Conservation (phyloP, 208 protist species). For the Leptomonas pyrrhocoris region DNA sequence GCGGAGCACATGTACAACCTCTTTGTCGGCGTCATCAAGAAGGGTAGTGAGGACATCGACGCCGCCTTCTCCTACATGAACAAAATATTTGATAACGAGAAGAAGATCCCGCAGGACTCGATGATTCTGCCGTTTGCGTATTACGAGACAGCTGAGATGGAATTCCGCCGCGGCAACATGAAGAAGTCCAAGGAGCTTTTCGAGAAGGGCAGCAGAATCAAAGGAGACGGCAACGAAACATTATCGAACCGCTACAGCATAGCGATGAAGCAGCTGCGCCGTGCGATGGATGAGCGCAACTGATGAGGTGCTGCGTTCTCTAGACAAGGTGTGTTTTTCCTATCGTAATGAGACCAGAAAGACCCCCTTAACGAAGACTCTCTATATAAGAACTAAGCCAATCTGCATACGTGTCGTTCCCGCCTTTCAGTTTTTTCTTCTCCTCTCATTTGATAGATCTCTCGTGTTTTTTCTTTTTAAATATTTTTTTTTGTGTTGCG, state of each 20-base stretch:
- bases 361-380: not conserved
- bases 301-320: not conserved
- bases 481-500: constrained; percentile 1
- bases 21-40: constrained; percentile 89
- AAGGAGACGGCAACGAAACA: constrained; percentile 91
- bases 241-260: constrained; percentile 87
- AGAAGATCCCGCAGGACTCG: constrained; percentile 79
- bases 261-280: constrained; percentile 88
- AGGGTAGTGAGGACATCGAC: constrained; percentile 74
- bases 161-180: constrained; percentile 79
- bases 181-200: constrained; percentile 80
- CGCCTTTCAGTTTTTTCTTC: not conserved
- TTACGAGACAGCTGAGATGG: constrained; percentile 87
- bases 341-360: constrained; percentile 6
- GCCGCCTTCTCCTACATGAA: constrained; percentile 62
- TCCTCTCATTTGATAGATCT: constrained; percentile 16
- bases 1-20: constrained; percentile 83
- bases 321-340: constrained; percentile 1
- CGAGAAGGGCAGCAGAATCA: constrained; percentile 76
- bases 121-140: constrained; percentile 90
- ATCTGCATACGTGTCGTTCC: constrained; percentile 2
- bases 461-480: not conserved
- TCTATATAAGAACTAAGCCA: not conserved
- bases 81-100: constrained; percentile 82
- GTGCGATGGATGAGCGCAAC: constrained; percentile 46